phyloP scores from a whole-genome alignment of 1,284 basidiomycete genomes.

The Apiotrichum veenhuisii region DNA sequence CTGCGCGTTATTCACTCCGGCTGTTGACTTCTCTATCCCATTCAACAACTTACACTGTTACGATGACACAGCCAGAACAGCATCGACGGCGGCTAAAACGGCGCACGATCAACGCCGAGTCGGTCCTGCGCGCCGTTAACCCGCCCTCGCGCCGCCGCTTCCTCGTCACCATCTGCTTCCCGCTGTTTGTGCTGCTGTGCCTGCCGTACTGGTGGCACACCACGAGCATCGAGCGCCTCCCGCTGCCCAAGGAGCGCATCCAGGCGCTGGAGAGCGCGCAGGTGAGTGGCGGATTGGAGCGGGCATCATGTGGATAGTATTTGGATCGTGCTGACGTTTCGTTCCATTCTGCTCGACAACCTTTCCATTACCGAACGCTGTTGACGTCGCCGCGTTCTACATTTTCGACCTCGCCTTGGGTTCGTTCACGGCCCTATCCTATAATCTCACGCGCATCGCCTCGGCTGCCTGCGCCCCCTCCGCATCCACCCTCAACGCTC shows the following conservation, averaged over 20 bases:
- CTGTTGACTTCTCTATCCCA: neutral
- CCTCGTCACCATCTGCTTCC: slow-evolving; percentile 61
- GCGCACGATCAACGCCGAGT: neutral
- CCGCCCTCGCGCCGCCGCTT: slow-evolving; percentile 25
- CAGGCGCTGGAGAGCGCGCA: slow-evolving; percentile 34
- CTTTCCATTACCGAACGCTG: neutral
- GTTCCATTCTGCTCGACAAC: no score
- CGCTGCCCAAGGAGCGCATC: slow-evolving; percentile 65
- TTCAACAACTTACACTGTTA: neutral
- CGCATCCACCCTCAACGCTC: neutral
- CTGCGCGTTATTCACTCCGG: no score
- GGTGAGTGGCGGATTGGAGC: slow-evolving; percentile 13
- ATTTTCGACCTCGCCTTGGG: neutral
- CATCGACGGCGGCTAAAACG: neutral
- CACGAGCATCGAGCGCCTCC: slow-evolving; percentile 75
- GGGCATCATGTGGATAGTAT: no score
- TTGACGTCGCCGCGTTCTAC: neutral
- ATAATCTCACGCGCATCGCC: no score
- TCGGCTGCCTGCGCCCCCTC: neutral
- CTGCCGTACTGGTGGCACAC: slow-evolving; percentile 84
- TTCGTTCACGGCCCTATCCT: neutral
- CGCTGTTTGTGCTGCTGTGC: slow-evolving; percentile 65
- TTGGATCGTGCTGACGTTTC: no score
- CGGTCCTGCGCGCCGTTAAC: slow-evolving; percentile 19
- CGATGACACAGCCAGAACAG: neutral